phyloP scores from a whole-genome alignment of 2,329 filamentous ascomycete species.

The Fusarium sp. region DNA sequence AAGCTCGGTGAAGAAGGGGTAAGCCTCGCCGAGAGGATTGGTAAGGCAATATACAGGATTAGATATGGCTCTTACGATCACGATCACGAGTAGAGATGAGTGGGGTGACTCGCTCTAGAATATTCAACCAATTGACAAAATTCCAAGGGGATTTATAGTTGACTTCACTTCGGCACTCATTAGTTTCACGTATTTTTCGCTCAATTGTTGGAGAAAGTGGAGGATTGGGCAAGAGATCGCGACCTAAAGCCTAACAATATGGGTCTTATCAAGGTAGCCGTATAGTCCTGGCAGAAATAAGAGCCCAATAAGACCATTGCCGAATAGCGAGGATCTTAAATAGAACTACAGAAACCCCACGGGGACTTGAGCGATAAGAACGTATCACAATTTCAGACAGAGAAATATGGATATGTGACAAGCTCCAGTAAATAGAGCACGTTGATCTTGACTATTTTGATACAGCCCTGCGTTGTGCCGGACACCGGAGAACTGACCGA shows the following conservation, averaged over 20 bases:
- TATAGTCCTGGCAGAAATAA: not conserved
- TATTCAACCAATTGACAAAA: too few species aligned
- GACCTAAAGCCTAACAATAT: not conserved
- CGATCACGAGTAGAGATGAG: too few species aligned
- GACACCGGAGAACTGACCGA: not conserved
- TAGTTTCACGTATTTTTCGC: not conserved
- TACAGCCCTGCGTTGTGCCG: not conserved
- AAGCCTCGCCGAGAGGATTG: accelerated
- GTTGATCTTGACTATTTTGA: not conserved
- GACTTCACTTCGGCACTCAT: too few species aligned
- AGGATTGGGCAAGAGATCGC: not conserved
- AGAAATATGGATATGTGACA: not conserved
- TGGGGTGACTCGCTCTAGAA: too few species aligned
- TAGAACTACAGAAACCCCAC: not conserved
- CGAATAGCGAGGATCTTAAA: not conserved
- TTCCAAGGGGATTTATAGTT: too few species aligned
- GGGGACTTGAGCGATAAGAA: not conserved
- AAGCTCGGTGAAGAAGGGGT: not conserved
- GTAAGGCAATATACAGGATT: too few species aligned
- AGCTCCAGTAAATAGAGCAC: not conserved
- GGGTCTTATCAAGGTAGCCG: not conserved
- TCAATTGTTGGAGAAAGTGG: not conserved
- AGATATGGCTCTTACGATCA: too few species aligned
- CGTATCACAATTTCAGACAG: not conserved
- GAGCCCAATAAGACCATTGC: not conserved